Conservation (phyloP, 2,329 filamentous ascomycete genomes). For the Colletotrichum karsti region DNA sequence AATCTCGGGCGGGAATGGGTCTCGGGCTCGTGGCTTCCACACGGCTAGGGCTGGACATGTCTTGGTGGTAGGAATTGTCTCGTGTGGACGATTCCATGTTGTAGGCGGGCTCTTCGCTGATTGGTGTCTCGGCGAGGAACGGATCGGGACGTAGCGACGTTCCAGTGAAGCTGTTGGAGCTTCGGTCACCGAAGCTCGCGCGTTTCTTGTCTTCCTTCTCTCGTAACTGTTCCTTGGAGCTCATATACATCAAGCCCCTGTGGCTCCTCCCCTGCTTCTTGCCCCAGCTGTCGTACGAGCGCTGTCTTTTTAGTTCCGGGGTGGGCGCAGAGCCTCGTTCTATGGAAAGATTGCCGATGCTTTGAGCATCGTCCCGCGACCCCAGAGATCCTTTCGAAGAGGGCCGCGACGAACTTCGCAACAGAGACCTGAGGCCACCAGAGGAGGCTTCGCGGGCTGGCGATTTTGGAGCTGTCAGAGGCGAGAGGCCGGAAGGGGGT, state of each 20-base stretch:
- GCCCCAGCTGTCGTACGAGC: slow-evolving; percentile 70
- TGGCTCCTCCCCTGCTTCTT: slow-evolving; percentile 61
- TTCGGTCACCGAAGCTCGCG: slow-evolving; percentile 49
- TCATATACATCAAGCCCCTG: slow-evolving; percentile 76
- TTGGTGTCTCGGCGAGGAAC: slow-evolving; percentile 61
- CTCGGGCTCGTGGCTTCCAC: slow-evolving; percentile 53
- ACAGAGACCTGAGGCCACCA: slow-evolving; percentile 65
- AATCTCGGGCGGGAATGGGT: slow-evolving; percentile 73
- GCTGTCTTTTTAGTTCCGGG: slow-evolving; percentile 54
- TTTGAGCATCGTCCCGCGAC: slow-evolving; percentile 66
- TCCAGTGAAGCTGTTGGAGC: slow-evolving; percentile 49
- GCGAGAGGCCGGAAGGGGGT: slow-evolving; percentile 78
- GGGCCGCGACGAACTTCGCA: slow-evolving; percentile 66
- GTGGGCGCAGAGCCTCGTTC: slow-evolving; percentile 61
- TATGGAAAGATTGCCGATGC: slow-evolving; percentile 71
- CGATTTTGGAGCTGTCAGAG: slow-evolving; percentile 71
- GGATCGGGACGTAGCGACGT: slow-evolving; percentile 51
- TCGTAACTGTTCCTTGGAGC: slow-evolving; percentile 72
- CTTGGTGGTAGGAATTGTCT: slow-evolving; percentile 31
- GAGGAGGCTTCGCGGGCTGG: slow-evolving; percentile 55
- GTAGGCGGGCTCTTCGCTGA: slow-evolving; percentile 60
- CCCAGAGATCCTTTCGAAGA: slow-evolving; percentile 66
- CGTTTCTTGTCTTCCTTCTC: slow-evolving; percentile 73
- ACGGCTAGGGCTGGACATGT: slow-evolving; percentile 35
- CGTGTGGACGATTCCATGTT: slow-evolving; percentile 36